Conservation (phyloP, 225 moss, liverwort and hornwort species). For the Neckera pumila region DNA sequence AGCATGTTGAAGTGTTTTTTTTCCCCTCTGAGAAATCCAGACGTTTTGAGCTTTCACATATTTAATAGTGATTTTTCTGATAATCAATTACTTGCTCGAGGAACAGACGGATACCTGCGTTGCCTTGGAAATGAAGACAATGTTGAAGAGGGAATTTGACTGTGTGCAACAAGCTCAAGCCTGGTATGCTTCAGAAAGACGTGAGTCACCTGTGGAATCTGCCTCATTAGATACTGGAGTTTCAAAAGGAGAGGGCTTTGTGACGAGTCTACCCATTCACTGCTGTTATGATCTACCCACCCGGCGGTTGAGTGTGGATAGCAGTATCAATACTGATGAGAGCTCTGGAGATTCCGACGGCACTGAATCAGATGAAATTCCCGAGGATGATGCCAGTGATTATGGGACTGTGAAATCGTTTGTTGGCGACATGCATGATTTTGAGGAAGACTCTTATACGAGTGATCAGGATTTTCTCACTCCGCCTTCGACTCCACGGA, state of each 20-base stretch:
- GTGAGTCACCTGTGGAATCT: neutral
- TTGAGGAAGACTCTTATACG: constrained; percentile 4
- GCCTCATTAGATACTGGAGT: neutral
- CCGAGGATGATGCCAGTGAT: constrained; percentile 18
- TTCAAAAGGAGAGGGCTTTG: neutral
- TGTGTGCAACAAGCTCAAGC: constrained; percentile 69
- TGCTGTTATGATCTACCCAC: neutral
- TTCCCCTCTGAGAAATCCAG: neutral
- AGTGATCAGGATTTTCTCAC: constrained; percentile 47
- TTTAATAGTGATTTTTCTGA: neutral
- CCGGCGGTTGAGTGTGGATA: neutral
- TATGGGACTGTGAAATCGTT: constrained; percentile 19
- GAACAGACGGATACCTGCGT: constrained; percentile 79
- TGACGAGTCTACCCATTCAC: neutral
- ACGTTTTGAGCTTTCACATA: neutral
- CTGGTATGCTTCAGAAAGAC: constrained; percentile 59
- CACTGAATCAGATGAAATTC: constrained; percentile 7
- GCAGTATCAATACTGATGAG: constrained; percentile 8
- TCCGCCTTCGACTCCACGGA: constrained; percentile 62
- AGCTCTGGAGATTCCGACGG: constrained; percentile 14
- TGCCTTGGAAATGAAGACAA: constrained; percentile 59
- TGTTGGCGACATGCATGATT: neutral
- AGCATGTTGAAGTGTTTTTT: neutral
- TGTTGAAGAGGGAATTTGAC: constrained; percentile 78
- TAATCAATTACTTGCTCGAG: neutral